Percentiles rank a stretch among this genome's conserved stretches.
phyloP scores from a whole-genome alignment of 2,329 filamentous ascomycete species.

The Myrmaecium sp. region DNA sequence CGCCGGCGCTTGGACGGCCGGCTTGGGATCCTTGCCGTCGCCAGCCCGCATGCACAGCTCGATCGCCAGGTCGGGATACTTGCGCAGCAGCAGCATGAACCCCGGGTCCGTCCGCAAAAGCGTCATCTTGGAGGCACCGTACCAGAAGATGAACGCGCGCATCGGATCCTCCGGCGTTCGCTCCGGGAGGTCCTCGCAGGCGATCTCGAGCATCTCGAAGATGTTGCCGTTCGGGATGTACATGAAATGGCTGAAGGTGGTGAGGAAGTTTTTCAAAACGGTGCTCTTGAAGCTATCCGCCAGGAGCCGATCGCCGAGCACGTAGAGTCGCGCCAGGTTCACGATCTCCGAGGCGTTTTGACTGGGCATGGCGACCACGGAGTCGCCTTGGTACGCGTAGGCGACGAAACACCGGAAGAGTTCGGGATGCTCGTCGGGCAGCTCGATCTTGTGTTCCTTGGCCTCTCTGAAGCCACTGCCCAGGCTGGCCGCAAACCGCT shows the following conservation, averaged over 20 bases:
- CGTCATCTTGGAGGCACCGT: constrained; percentile 5
- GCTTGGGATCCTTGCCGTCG: no score
- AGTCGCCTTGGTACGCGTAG: constrained; percentile 9
- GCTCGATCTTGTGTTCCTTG: constrained; percentile 5
- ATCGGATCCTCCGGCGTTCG: constrained; percentile 8
- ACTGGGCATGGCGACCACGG: constrained; percentile 6
- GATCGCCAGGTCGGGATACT: constrained; percentile 6
- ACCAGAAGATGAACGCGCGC: constrained; percentile 9
- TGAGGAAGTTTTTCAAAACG: constrained; percentile 6
- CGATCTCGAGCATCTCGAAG: constrained; percentile 7
- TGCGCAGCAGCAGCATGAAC: constrained; percentile 6
- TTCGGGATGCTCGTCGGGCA: constrained; percentile 8
- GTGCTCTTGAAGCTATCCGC: constrained; percentile 8
- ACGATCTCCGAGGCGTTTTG: constrained; percentile 7
- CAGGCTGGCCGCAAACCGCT: constrained; percentile 6
- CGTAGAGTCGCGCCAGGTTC: constrained; percentile 8
- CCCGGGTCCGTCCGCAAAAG: constrained; percentile 5
- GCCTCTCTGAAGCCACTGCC: constrained; percentile 7
- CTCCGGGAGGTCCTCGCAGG: constrained; percentile 8
- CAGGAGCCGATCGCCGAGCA: constrained; percentile 8
- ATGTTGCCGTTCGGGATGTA: constrained; percentile 8
- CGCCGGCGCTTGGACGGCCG: no score
- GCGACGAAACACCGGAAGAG: constrained; percentile 9
- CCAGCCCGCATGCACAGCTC: constrained; percentile 7
- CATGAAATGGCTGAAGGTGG: no score